A percentile compares a stretch with the other conserved stretches of the same genome.
phyloP scores from a whole-genome alignment of 352 stramenopile species.

The Phytophthora citricola region DNA sequence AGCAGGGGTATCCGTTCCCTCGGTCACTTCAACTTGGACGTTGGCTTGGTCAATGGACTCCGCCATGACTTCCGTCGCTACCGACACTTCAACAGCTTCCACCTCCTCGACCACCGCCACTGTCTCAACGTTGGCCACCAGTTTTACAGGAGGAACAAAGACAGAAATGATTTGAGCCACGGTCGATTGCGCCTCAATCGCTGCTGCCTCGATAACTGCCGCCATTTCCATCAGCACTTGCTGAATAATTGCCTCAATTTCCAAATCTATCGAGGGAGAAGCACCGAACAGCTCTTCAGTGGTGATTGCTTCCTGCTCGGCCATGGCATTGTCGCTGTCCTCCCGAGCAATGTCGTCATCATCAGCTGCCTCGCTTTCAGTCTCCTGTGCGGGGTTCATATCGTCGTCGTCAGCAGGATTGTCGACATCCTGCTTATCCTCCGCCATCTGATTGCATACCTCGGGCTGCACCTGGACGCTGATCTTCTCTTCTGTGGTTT shows the following conservation, averaged over 20 bases:
- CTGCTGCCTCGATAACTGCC: constrained; percentile 18
- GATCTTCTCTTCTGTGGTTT: constrained; percentile 17
- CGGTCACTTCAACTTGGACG: constrained; percentile 22
- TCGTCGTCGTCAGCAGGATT: constrained; percentile 37
- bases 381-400: constrained; percentile 30
- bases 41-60: constrained; percentile 16
- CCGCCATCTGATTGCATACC: constrained; percentile 37
- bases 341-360: constrained; percentile 16
- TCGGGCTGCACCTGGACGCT: constrained; percentile 21
- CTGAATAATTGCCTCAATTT: constrained; percentile 18
- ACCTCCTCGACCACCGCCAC: constrained; percentile 1
- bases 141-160: not conserved
- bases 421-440: constrained; percentile 34
- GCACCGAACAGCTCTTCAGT: not conserved
- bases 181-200: not conserved
- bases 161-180: not conserved
- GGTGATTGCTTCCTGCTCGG: constrained; percentile 6
- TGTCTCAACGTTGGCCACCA: no score
- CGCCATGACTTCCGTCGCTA: constrained; percentile 5
- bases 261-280: constrained; percentile 11
- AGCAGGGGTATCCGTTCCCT: constrained; percentile 1
- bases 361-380: constrained; percentile 19
- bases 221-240: constrained; percentile 25
- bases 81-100: not conserved
- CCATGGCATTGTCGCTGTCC: not conserved